These are phyloP conservation scores for Celoporthe dispersa DNA, from an alignment of 2,329 filamentous ascomycete species.

Conservation along the genomic window DNA sequence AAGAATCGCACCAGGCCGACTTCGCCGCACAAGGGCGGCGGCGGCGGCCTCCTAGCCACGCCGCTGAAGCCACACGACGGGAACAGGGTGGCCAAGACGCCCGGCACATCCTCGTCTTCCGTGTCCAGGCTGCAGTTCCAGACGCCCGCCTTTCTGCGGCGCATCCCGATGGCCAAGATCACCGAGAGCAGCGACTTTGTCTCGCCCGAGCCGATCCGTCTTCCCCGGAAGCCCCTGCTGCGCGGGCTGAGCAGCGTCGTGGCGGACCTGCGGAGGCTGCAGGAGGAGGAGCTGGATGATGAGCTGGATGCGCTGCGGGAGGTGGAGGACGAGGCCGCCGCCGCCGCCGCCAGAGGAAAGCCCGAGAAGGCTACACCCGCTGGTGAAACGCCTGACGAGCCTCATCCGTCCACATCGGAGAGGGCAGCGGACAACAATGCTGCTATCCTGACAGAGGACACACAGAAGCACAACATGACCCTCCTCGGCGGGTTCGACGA, in stretches of 20 bases:
- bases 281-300: constrained; percentile 72
- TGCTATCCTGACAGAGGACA: constrained; percentile 49
- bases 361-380: constrained; percentile 20
- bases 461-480: constrained; percentile 43
- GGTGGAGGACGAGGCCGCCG: constrained; percentile 57
- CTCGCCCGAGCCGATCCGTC: constrained; percentile 53
- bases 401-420: not conserved
- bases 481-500: constrained; percentile 68
- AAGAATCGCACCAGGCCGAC: constrained; percentile 54
- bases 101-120: constrained; percentile 42
- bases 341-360: constrained; percentile 15
- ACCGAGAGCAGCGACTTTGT: constrained; percentile 59
- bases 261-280: constrained; percentile 68
- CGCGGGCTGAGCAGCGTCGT: constrained; percentile 77
- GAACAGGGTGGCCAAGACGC: constrained; percentile 48
- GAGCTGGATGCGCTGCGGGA: constrained; percentile 77
- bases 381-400: not conserved
- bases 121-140: constrained; percentile 63
- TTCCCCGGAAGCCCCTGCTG: constrained; percentile 65
- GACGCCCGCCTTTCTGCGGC: constrained; percentile 72
- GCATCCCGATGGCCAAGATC: constrained; percentile 55
- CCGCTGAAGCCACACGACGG: constrained; percentile 58
- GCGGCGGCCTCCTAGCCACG: constrained; percentile 43
- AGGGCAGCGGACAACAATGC: constrained; percentile 15
- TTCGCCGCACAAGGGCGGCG: constrained; percentile 13